Evolutionary conservation across 2,329 filamentous ascomycete species (phyloP).

Genomic region (Paecilomyces fulvus): DNA sequence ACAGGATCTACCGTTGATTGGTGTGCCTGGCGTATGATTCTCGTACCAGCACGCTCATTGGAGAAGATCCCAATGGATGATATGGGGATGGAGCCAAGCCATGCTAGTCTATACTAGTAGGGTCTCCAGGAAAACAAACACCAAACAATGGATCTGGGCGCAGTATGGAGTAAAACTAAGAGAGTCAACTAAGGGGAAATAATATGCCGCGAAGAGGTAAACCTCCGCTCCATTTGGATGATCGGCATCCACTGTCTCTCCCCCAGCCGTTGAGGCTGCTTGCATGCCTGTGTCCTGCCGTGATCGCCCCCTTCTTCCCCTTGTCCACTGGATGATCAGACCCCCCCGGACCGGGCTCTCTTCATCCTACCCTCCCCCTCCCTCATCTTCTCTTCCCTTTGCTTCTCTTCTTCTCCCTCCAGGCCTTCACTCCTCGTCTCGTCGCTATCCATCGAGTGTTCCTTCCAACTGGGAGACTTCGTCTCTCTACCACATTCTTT

Average conservation of each 20-base stretch:
- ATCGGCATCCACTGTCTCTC: too few species aligned
- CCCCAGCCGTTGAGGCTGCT: neutral
- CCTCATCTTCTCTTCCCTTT: slow-evolving; percentile 13
- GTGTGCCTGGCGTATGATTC: neutral
- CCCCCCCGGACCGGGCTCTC: neutral
- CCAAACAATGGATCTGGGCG: slow-evolving; percentile 6
- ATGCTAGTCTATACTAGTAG: neutral
- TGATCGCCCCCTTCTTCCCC: neutral
- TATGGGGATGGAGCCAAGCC: neutral
- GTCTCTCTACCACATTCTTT: slow-evolving; percentile 35
- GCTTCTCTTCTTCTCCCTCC: slow-evolving; percentile 14
- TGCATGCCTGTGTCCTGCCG: neutral
- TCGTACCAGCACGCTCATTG: neutral
- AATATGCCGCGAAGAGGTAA: too few species aligned
- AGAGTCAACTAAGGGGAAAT: neutral
- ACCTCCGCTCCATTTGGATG: too few species aligned
- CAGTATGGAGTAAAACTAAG: neutral
- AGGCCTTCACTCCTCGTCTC: slow-evolving; percentile 9
- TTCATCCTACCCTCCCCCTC: slow-evolving; percentile 1
- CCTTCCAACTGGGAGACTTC: slow-evolving; percentile 33
- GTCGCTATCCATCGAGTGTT: slow-evolving; percentile 20
- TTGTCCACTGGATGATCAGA: neutral
- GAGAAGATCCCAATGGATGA: neutral
- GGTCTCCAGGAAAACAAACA: slow-evolving; percentile 16
- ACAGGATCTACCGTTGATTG: neutral